These are phyloP conservation scores for Wickerhamiella occidentalis DNA, from an alignment of 805 yeast species.

Conservation along the genomic window DNA sequence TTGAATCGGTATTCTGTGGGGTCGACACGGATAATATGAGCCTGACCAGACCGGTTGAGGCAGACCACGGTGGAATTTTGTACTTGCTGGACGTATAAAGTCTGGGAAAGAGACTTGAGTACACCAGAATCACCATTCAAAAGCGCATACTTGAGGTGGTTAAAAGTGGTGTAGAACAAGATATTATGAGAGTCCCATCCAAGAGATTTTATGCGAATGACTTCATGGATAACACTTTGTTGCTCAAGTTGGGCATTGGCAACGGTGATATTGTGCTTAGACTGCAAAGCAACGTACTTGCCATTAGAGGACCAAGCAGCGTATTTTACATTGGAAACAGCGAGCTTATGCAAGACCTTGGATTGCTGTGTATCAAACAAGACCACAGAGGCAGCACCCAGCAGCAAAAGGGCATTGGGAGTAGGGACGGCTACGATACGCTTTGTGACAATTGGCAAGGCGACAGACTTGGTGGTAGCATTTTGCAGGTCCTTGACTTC, in stretches of 20 bases:
- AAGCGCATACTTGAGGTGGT: constrained; percentile 87
- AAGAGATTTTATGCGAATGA: constrained; percentile 91
- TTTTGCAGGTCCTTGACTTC: constrained; percentile 76
- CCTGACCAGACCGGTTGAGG: constrained; percentile 73
- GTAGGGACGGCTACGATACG: constrained; percentile 62
- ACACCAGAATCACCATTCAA: constrained; percentile 93
- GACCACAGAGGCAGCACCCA: constrained; percentile 60
- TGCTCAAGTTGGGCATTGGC: constrained; percentile 68
- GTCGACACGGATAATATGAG: constrained; percentile 67
- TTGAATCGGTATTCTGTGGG: constrained; percentile 97
- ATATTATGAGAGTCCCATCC: constrained; percentile 96
- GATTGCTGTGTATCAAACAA: constrained; percentile 89
- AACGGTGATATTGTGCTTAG: constrained; percentile 86
- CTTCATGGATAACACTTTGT: constrained; percentile 82
- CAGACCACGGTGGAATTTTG: constrained; percentile 60
- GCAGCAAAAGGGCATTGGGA: constrained; percentile 69
- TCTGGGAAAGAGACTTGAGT: constrained; percentile 79
- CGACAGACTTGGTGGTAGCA: constrained; percentile 68
- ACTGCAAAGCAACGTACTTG: constrained; percentile 70
- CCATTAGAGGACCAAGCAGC: constrained; percentile 84
- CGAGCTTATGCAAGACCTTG: constrained; percentile 55
- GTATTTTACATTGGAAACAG: constrained; percentile 65
- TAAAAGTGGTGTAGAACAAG: constrained; percentile 81
- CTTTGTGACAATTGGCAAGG: constrained; percentile 40
- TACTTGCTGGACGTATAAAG: constrained; percentile 69